Evolutionary conservation across 2,329 filamentous ascomycete species (phyloP), one percentile per base, ranked within the genome.

Genomic region (Exophiala sideris): DNA sequence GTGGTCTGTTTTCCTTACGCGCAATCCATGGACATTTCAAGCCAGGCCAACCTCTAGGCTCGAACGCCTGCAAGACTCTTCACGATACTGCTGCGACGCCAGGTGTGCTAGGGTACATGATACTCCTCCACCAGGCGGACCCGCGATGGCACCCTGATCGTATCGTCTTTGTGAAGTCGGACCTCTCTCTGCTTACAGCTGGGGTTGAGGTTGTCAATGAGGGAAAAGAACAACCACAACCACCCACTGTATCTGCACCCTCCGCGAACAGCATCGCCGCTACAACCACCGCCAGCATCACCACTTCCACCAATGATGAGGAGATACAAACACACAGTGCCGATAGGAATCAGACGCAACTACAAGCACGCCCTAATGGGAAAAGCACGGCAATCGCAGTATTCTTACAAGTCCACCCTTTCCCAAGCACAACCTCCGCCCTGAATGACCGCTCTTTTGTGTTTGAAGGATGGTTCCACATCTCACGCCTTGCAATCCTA

Each of bases 111-210:
- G 51, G 51, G 6, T 57, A 59, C 34, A 33, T 66, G 11, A 16
- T 61, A 33, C 46, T 62, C 12, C 59, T 61, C 51, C 33, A 45
- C 8, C 50, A 50, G 12, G 56, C 58, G 3, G 48, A 61, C 47
- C 60, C 60, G 14, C 50, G 53, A 8, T 62, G 56, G 58, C 18
- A 42, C 7, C 10, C 45, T 4, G 48, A 55, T 41, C 11, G 41
- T 3, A 55, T 59, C 50, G 51, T 61, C 34, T 58, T 54, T 33
- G 54, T 45, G 1, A 60, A 60, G 41, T 51, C 55, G 21, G 54
- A 54, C 45, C 36, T 57, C 44, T 35, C 57, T 42, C 39, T 60
- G 24, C 39, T 60, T 33, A 41, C 54, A 2, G 18, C 42, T 16
- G 48, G 52, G 8, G 8, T 47, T 11, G 48, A 35, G 6, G 38